Percentiles rank a stretch among this genome's conserved stretches.
Evolutionary conservation across 805 yeast species (phyloP).

Genomic region (Henningerozyma blattae): DNA sequence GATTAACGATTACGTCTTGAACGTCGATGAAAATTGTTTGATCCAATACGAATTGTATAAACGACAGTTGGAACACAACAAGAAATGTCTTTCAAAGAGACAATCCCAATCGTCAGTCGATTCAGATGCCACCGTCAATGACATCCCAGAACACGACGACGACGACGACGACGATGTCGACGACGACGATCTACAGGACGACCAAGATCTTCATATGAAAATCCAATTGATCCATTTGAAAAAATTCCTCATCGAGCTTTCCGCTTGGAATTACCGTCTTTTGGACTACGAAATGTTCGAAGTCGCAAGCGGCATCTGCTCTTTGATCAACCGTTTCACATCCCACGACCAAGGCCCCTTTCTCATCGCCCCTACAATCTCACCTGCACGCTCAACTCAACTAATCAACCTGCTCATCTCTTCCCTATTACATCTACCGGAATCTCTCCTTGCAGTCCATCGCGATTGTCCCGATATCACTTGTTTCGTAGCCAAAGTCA

Average conservation of each 20-base stretch:
- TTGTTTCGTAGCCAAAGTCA: constrained; percentile 14
- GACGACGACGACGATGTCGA: constrained; percentile 3
- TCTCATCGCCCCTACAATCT: constrained; percentile 15
- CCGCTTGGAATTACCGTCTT: constrained; percentile 36
- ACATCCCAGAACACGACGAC: constrained; percentile 11
- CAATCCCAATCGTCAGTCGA: constrained; percentile 5
- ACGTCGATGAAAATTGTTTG: constrained; percentile 32
- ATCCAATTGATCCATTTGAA: constrained; percentile 35
- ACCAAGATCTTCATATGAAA: constrained; percentile 21
- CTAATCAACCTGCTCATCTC: constrained; percentile 15
- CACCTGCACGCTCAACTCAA: constrained; percentile 12
- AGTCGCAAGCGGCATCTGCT: constrained; percentile 20
- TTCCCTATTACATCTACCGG: constrained; percentile 16
- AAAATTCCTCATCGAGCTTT: constrained; percentile 36
- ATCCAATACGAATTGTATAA: constrained; percentile 27
- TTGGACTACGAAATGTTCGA: constrained; percentile 21
- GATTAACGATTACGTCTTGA: constrained; percentile 34
- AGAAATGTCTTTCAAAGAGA: constrained; percentile 11
- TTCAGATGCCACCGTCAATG: constrained; percentile 11
- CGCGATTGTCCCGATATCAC: constrained; percentile 14
- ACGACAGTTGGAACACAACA: constrained; percentile 20
- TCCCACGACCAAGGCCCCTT: constrained; percentile 22
- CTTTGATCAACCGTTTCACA: constrained; percentile 20
- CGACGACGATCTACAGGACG: constrained; percentile 17
- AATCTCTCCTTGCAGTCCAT: constrained; percentile 14